Evolutionary conservation across 495 filamentous ascomycete genomes (phyloP).

Genomic region (Staphylotrichum longicolle): DNA sequence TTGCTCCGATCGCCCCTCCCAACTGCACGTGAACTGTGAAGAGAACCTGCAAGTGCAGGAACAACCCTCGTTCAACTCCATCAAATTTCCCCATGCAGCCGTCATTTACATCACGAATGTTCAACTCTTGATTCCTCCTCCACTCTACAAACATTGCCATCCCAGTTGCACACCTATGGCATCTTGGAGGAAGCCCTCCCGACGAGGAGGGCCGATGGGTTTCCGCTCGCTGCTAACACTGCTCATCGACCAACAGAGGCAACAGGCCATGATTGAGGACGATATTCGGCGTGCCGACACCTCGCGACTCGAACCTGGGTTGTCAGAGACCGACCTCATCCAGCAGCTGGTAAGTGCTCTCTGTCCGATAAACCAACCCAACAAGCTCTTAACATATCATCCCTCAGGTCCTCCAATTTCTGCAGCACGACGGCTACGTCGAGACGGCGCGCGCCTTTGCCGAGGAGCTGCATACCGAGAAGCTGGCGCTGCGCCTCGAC

Average conservation of each 20-base stretch:
- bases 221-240: slow-evolving; percentile 3
- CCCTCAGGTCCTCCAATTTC: slow-evolving; percentile 72
- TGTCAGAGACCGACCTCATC: slow-evolving; percentile 74
- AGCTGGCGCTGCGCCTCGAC: slow-evolving; percentile 59
- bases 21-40: no score
- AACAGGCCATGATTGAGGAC: slow-evolving; percentile 50
- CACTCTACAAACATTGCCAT: not conserved
- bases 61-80: no score
- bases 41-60: slow-evolving; percentile 2
- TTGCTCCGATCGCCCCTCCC: no score
- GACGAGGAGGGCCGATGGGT: not conserved
- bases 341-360: slow-evolving; percentile 59
- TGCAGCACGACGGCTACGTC: slow-evolving; percentile 96
- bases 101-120: no score
- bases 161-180: not conserved
- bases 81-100: no score
- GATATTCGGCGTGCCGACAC: slow-evolving; percentile 40
- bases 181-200: no score
- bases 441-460: slow-evolving; percentile 89
- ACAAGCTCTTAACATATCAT: no score
- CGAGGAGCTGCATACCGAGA: slow-evolving; percentile 74
- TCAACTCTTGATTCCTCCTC: no score
- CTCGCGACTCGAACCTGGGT: slow-evolving; percentile 58
- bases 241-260: slow-evolving; percentile 50
- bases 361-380: not conserved